Percentiles rank a stretch among this genome's conserved stretches.
phyloP scores from a whole-genome alignment of 148 eudicot genomes.

The Rhododendron griersonianum region DNA sequence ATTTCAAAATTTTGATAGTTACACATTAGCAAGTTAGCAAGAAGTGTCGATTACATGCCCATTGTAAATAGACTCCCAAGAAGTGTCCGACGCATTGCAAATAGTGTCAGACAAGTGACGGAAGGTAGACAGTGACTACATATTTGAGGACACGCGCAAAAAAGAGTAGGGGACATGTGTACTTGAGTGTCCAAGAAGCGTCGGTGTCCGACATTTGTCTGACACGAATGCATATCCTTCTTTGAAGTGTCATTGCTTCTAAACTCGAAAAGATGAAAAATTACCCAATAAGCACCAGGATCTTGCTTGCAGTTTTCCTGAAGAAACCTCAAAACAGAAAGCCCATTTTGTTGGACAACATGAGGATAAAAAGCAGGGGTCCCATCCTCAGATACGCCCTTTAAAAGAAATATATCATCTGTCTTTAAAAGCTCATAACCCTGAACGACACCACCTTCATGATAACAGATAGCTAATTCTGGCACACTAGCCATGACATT shows the following conservation, averaged over 20 bases:
- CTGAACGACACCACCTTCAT: constrained; percentile 94
- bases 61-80: neutral
- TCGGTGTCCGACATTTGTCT: neutral
- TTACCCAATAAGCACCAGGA: constrained; percentile 99
- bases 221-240: neutral
- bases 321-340: constrained; percentile 87
- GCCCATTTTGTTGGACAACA: constrained; percentile 94
- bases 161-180: neutral
- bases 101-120: neutral
- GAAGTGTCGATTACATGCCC: neutral
- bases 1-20: neutral
- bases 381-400: constrained; percentile 93
- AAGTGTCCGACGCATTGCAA: neutral
- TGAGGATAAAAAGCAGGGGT: constrained; percentile 91
- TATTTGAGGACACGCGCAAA: neutral
- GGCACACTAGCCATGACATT: constrained; percentile 99
- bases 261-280: constrained; percentile 6
- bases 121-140: neutral
- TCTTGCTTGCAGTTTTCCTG: constrained; percentile 96
- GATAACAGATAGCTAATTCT: constrained; percentile 96
- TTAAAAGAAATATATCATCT: constrained; percentile 79
- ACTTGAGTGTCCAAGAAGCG: neutral
- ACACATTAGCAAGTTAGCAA: neutral
- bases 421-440: constrained; percentile 95
- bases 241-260: neutral